phyloP scores from a whole-genome alignment of 305 asterid species.

The Fraxinus platypoda region DNA sequence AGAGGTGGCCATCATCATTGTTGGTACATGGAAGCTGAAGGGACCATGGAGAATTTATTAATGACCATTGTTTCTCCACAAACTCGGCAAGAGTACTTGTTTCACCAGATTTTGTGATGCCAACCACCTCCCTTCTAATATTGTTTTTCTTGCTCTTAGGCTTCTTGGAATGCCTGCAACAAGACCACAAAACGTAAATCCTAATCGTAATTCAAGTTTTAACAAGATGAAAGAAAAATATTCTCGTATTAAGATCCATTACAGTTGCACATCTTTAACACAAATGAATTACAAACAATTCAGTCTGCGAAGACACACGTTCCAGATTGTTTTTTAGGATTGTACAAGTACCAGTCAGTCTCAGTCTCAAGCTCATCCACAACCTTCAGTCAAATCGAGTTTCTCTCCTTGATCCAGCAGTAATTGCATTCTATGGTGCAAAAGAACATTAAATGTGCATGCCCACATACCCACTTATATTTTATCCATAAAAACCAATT shows the following conservation, averaged over 20 bases:
- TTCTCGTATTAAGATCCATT: neutral
- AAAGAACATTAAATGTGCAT: neutral
- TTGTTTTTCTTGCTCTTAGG: conserved; percentile 46
- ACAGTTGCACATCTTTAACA: neutral
- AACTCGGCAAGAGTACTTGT: conserved; percentile 58
- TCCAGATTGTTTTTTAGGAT: neutral
- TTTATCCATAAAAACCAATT: neutral
- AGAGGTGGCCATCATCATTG: conserved; percentile 58
- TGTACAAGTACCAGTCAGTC: neutral
- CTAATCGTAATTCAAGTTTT: conserved; percentile 15
- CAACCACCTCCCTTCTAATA: conserved; percentile 52
- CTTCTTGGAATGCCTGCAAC: conserved; percentile 54
- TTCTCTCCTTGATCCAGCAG: neutral
- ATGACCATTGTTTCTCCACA: conserved; percentile 57
- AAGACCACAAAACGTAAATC: conserved; percentile 23
- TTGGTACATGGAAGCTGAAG: conserved; percentile 46
- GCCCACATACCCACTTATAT: neutral
- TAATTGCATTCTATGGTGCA: neutral
- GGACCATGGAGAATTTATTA: conserved; percentile 73
- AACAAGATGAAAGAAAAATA: conserved; percentile 19
- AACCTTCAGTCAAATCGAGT: neutral
- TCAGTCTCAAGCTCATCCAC: neutral
- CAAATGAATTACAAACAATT: neutral
- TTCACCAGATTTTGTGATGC: conserved; percentile 53
- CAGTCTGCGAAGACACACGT: neutral